Percentiles rank a stretch among this genome's conserved stretches.
Conservation (phyloP, 495 filamentous ascomycete genomes). For the Annulohypoxylon bovei region DNA sequence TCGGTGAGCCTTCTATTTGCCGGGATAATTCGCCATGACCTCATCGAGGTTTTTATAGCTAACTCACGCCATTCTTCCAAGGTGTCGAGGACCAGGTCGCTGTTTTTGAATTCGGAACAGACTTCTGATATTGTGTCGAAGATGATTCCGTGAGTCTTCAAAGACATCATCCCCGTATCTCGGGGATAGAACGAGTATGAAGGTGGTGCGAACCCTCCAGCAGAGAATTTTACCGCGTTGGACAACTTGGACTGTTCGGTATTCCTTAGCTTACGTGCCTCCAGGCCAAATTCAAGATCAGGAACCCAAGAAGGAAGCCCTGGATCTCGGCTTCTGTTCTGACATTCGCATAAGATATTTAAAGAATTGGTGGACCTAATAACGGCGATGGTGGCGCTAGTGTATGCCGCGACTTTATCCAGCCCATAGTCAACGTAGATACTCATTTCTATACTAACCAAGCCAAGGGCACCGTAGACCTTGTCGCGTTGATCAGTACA, state of each 20-base stretch:
- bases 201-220: not conserved
- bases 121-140: not conserved
- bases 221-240: no score
- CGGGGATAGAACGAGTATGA: not conserved
- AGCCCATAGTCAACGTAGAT: slow-evolving; percentile 14
- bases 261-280: not conserved
- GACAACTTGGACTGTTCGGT: slow-evolving; percentile 3
- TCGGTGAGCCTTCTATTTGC: slow-evolving; percentile 11
- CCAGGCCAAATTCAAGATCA: not conserved
- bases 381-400: slow-evolving; percentile 5
- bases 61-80: slow-evolving; percentile 10
- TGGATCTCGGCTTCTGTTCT: not conserved
- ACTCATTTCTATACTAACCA: slow-evolving; percentile 9
- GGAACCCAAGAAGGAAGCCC: slow-evolving; percentile 14
- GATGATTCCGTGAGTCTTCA: slow-evolving; percentile 8
- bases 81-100: not conserved
- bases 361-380: slow-evolving; percentile 3
- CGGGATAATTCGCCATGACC: slow-evolving; percentile 1
- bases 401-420: slow-evolving; percentile 8
- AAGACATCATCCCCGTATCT: not conserved
- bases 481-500: slow-evolving; percentile 32
- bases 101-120: not conserved
- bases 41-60: slow-evolving; percentile 10
- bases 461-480: slow-evolving; percentile 25
- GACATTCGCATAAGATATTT: slow-evolving; percentile 10